Percentiles rank a stretch among this genome's conserved stretches.
Evolutionary conservation across 2,329 filamentous ascomycete genomes (phyloP).

Genomic region (Cladosporium sp.): DNA sequence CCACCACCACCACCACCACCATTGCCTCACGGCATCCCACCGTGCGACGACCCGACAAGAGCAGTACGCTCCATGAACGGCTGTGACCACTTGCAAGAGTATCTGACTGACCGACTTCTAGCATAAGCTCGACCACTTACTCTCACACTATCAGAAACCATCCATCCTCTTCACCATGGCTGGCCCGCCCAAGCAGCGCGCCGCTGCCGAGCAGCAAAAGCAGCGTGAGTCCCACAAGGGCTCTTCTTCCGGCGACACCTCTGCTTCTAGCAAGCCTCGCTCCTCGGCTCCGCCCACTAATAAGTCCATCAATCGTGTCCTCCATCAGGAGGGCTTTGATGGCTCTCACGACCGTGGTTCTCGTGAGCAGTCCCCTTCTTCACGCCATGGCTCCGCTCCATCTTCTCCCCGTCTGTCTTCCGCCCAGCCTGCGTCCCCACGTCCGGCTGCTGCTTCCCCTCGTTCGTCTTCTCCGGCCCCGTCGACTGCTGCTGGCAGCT

Average conservation of each 20-base stretch:
- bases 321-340: conserved; percentile 1
- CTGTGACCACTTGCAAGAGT: background rate
- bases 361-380: background rate
- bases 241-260: conserved; percentile 27
- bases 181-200: conserved; percentile 39
- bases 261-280: conserved; percentile 18
- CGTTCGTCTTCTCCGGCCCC: conserved; percentile 16
- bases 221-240: conserved; percentile 23
- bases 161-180: conserved; percentile 34
- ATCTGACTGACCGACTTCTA: background rate
- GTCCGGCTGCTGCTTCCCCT: background rate
- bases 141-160: background rate
- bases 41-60: background rate
- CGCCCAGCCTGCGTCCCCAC: background rate
- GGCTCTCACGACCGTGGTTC: conserved; percentile 13
- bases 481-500: background rate
- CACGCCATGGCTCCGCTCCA: background rate
- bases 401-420: background rate
- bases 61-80: background rate
- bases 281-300: conserved; percentile 23
- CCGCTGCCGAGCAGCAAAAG: conserved; percentile 29
- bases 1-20: background rate
- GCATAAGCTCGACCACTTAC: background rate
- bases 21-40: background rate
- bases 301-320: conserved; percentile 6